Conservation (phyloP, 2,329 filamentous ascomycete species). For the Ascochyta viciae-villosae region DNA sequence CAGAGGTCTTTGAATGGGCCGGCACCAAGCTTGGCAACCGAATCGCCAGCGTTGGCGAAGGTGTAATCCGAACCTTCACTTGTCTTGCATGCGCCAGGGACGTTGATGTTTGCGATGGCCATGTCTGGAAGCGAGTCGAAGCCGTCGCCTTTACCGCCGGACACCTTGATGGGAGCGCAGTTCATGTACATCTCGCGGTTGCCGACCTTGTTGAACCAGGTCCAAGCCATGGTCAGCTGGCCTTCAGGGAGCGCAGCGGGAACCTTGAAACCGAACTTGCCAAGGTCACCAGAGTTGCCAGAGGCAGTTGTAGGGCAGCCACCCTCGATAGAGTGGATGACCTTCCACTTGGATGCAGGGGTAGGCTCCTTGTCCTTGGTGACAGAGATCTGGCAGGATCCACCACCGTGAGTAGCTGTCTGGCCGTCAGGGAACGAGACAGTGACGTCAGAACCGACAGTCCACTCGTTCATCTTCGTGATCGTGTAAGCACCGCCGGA, state of each 20-base stretch:
- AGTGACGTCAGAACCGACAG: conserved; percentile 65
- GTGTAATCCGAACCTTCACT: conserved; percentile 52
- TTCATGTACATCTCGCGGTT: conserved; percentile 98
- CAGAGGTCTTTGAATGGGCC: conserved; percentile 38
- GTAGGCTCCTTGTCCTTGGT: conserved; percentile 77
- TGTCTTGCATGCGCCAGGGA: conserved; percentile 59
- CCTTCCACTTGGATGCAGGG: conserved; percentile 75
- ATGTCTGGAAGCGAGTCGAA: conserved; percentile 71
- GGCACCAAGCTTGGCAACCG: conserved; percentile 46
- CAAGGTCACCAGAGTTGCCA: conserved; percentile 50
- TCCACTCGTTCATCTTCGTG: conserved; percentile 64
- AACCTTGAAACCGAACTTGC: conserved; percentile 72
- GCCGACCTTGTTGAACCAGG: conserved; percentile 88
- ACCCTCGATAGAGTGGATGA: conserved; percentile 86
- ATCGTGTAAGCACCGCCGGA: conserved; percentile 47
- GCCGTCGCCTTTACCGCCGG: conserved; percentile 58
- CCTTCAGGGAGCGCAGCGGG: conserved; percentile 77
- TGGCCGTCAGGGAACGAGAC: conserved; percentile 69
- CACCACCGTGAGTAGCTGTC: conserved; percentile 82
- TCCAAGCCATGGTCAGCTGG: conserved; percentile 81
- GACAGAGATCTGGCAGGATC: conserved; percentile 86
- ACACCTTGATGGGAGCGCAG: conserved; percentile 77
- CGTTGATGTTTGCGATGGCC: conserved; percentile 72
- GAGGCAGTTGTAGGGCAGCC: conserved; percentile 68
- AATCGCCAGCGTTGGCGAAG: conserved; percentile 71